Conservation (phyloP, 2,329 filamentous ascomycete genomes). For the Colletotrichum sp. region DNA sequence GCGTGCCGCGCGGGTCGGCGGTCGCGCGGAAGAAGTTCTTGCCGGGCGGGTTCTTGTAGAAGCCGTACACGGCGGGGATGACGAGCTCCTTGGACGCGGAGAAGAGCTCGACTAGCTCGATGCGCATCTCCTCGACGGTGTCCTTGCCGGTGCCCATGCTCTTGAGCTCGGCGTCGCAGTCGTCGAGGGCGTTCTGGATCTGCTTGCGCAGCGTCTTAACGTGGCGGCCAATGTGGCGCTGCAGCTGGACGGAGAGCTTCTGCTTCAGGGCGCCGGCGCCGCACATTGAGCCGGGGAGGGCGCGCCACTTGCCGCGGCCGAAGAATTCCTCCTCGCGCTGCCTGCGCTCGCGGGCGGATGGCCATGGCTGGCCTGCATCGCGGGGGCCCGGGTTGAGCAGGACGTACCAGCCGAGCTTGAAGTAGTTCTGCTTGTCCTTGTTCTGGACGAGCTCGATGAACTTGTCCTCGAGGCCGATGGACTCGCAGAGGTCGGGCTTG, state of each 20-base stretch:
- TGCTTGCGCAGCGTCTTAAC: constrained; percentile 55
- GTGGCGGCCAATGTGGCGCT: constrained; percentile 57
- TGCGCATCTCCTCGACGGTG: constrained; percentile 57
- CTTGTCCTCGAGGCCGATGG: constrained; percentile 58
- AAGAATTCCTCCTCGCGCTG: constrained; percentile 54
- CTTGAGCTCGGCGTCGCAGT: constrained; percentile 54
- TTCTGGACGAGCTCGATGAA: constrained; percentile 59
- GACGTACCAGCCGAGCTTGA: constrained; percentile 58
- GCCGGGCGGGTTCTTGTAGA: constrained; percentile 60
- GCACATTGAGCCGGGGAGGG: constrained; percentile 52
- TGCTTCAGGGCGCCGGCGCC: constrained; percentile 50
- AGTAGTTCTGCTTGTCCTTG: constrained; percentile 54
- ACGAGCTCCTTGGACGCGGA: constrained; percentile 59
- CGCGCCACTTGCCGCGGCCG: constrained; percentile 51
- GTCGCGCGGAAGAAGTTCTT: constrained; percentile 57
- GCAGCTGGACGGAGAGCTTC: constrained; percentile 55
- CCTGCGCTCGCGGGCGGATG: constrained; percentile 44
- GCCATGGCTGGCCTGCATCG: constrained; percentile 49
- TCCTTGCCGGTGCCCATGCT: constrained; percentile 56
- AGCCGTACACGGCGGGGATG: constrained; percentile 57
- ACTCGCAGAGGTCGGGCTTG: constrained; percentile 58
- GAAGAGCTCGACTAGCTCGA: constrained; percentile 59
- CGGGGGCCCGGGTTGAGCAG: constrained; percentile 53
- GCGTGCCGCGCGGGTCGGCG: constrained; percentile 54
- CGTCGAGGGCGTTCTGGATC: constrained; percentile 54